Percentiles rank a stretch among this genome's conserved stretches.
These are phyloP conservation scores for Chimonanthus salicifolius DNA, from an alignment of 164 flowering plant genomes.

Conservation along the genomic window DNA sequence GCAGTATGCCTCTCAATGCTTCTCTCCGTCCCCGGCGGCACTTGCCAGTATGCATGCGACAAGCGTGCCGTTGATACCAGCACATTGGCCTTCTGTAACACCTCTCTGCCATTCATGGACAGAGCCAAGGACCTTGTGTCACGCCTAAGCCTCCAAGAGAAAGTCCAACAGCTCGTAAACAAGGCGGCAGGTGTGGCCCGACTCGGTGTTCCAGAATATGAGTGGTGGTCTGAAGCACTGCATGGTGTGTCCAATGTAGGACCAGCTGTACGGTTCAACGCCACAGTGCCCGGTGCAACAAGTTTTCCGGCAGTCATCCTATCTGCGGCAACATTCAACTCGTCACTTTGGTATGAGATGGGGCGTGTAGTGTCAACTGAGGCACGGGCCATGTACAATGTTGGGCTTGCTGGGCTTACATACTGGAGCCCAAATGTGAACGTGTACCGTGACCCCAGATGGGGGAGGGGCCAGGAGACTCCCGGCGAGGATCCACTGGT, in stretches of 20 bases:
- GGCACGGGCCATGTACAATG: constrained; percentile 66
- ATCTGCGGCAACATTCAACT: constrained; percentile 45
- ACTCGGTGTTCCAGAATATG: constrained; percentile 40
- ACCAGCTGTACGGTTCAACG: constrained; percentile 32
- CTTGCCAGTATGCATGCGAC: constrained; percentile 35
- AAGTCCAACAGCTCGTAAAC: constrained; percentile 44
- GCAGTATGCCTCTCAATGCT: constrained; percentile 15
- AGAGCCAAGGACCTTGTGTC: constrained; percentile 47
- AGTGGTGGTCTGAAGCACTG: constrained; percentile 74
- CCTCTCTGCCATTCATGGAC: constrained; percentile 23
- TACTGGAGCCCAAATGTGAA: constrained; percentile 64
- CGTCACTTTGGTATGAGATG: constrained; percentile 42
- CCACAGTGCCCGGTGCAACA: constrained; percentile 53
- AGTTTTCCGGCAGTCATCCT: constrained; percentile 57
- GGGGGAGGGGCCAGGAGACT: constrained; percentile 68
- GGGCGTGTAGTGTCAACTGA: constrained; percentile 60
- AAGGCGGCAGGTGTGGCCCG: constrained; percentile 35
- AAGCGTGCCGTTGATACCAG: constrained; percentile 10
- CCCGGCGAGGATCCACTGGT: constrained; percentile 72
- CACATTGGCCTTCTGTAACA: constrained; percentile 38
- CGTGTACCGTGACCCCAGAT: constrained; percentile 57
- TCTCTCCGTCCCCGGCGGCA: constrained; percentile 9
- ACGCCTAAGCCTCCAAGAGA: constrained; percentile 46
- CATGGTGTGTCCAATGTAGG: constrained; percentile 59
- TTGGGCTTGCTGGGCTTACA: constrained; percentile 49